Percentiles rank a stretch among this genome's conserved stretches.
Evolutionary conservation across 441 rosid genomes (phyloP).

Genomic region (Bocquillonia castaneifolia): DNA sequence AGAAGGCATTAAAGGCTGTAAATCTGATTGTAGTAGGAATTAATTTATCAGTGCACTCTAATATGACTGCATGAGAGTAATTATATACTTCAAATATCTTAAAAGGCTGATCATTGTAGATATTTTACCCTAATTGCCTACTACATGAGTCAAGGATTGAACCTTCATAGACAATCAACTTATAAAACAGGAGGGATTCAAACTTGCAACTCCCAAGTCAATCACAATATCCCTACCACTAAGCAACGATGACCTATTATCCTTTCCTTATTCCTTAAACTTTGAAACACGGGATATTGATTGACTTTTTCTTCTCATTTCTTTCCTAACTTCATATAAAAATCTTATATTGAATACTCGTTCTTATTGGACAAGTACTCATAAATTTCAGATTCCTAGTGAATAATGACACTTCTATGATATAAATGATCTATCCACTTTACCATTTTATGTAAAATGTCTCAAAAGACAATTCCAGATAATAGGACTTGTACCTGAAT

Average conservation of each 20-base stretch:
- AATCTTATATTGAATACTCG: neutral
- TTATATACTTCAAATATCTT: neutral
- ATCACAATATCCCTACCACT: no score
- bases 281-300: no score
- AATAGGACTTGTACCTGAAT: neutral
- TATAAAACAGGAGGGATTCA: no score
- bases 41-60: no score
- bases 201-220: no score
- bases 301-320: no score
- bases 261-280: no score
- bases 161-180: neutral
- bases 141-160: neutral
- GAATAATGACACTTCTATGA: neutral
- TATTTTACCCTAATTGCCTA: neutral
- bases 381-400: neutral
- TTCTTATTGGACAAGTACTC: neutral
- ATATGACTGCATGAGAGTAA: no score
- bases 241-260: no score
- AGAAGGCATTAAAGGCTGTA: no score
- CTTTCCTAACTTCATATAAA: no score
- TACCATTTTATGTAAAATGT: neutral
- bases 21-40: no score
- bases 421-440: neutral
- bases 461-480: neutral
- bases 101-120: neutral